phyloP scores from a whole-genome alignment of 2,329 filamentous ascomycete genomes.

The Blastomyces silverae region DNA sequence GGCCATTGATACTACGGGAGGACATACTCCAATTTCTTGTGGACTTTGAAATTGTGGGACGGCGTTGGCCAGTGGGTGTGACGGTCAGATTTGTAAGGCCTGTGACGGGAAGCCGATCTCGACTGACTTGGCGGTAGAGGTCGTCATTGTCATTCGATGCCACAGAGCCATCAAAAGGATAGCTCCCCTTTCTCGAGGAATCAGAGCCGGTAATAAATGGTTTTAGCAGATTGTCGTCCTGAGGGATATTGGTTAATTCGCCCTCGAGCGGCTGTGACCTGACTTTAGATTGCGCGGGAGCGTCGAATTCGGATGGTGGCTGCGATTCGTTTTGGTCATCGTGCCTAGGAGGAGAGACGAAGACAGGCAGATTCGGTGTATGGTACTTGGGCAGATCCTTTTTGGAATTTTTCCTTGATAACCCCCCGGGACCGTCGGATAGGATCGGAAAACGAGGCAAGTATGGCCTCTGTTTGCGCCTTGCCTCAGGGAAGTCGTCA shows the following conservation, averaged over 20 bases:
- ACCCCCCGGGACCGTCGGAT: slow-evolving; percentile 32
- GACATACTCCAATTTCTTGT: slow-evolving; percentile 55
- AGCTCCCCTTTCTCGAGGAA: background rate
- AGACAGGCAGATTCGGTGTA: slow-evolving; percentile 45
- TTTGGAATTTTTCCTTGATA: slow-evolving; percentile 32
- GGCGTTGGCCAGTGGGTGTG: slow-evolving; percentile 26
- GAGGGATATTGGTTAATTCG: background rate
- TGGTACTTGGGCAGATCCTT: slow-evolving; percentile 36
- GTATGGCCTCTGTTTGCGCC: slow-evolving; percentile 26
- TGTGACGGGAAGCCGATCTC: slow-evolving; percentile 40
- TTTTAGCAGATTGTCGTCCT: background rate
- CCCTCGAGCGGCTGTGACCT: background rate
- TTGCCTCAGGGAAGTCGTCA: slow-evolving; percentile 35
- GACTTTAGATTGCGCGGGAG: slow-evolving; percentile 2
- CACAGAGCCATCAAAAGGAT: background rate
- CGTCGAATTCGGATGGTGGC: slow-evolving; percentile 18
- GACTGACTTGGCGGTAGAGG: slow-evolving; percentile 27
- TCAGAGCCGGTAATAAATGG: background rate
- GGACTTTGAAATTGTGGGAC: slow-evolving; percentile 35
- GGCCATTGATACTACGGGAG: slow-evolving; percentile 40
- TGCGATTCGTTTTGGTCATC: slow-evolving; percentile 24
- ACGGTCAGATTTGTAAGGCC: slow-evolving; percentile 40
- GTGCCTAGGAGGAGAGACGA: slow-evolving; percentile 44
- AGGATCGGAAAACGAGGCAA: slow-evolving; percentile 32
- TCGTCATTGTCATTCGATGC: slow-evolving; percentile 24